Base-by-base conservation (phyloP, 257 asterid species). In the Penstemon eatonii region DNA sequence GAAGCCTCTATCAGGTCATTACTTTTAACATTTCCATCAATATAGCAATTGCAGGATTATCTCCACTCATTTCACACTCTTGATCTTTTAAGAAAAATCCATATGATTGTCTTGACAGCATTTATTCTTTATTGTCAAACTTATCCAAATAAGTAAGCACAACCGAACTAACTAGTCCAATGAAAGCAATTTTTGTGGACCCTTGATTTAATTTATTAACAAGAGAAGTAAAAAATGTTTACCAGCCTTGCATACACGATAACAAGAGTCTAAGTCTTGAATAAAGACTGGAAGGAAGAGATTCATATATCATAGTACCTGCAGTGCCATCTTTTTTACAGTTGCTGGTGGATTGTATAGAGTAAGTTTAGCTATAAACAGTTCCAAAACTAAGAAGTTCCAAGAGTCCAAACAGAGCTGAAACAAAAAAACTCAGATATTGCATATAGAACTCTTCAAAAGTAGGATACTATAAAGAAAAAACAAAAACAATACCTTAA, bases 331-430 rank as follows among this genome's bases (percentile, higher is more conserved):
- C 91, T 84, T 75, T 79, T 59, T 86, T 47, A 84, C 89, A 71
- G 80, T 69, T 66, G 79, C 84, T 25, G 92, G 88, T 60, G 96
- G 85, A 76, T 70, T 83, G 53, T 85, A 95, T 58, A 82, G 56
- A 74, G 82, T 87, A 78, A 83, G 96, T 80, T 84, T 88, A 56
- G 96, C 90, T 83, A 89, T 96, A 86, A 84, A 94, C 75, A 94
- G 85, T 81, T 89, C 99, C 75, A 74, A 76, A 66, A 94, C 96
- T 63, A 91, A 68, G 65, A 90, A 81, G 80, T 94, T 94, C 99
- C 99, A 94, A 76, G 87, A 94, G 75, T 94, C 99, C 83, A 94
- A 86, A 76, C 99, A 94, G 60, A 94, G 98, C 99, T 94, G 81
- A 71, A 79, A 63, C 18, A 11, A 68, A 77, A 51, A 33, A 69